These are phyloP conservation scores for Geosmithia flava DNA, from an alignment of 2,329 filamentous ascomycete genomes.

Conservation along the genomic window DNA sequence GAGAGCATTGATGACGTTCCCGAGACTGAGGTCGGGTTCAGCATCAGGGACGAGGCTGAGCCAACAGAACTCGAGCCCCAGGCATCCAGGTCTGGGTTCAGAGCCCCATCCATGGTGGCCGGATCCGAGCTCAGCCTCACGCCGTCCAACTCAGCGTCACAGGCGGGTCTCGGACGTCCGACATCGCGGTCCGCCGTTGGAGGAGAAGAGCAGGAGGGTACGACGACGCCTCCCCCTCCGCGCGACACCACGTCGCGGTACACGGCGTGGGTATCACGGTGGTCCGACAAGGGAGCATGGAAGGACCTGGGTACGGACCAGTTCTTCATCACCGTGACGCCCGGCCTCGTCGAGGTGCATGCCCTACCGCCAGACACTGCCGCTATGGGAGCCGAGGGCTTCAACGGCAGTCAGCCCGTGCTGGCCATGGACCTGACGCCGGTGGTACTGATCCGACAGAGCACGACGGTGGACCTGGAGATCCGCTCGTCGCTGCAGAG, in stretches of 20 bases:
- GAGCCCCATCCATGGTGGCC: conserved; percentile 17
- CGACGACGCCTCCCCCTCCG: conserved; percentile 22
- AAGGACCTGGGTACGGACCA: conserved; percentile 39
- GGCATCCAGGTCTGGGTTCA: conserved; percentile 16
- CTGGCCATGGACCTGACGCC: conserved; percentile 79
- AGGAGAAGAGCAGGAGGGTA: too few species aligned
- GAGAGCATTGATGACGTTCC: conserved; percentile 45
- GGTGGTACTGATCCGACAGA: conserved; percentile 77
- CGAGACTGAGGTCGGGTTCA: conserved; percentile 45
- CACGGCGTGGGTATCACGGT: conserved; percentile 46
- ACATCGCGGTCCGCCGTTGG: too few species aligned
- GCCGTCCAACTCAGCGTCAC: conserved; percentile 73
- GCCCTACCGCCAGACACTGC: conserved; percentile 14
- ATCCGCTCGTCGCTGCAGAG: conserved; percentile 75
- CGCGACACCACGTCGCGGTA: conserved; percentile 21
- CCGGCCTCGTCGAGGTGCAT: conserved; percentile 47
- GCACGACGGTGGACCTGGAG: conserved; percentile 86
- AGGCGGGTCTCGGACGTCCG: conserved; percentile 34
- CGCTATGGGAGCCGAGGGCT: neutral
- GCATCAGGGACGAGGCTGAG: conserved; percentile 25
- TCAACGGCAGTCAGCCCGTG: conserved; percentile 30
- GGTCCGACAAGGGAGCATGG: conserved; percentile 50
- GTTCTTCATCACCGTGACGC: conserved; percentile 42
- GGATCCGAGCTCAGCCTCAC: conserved; percentile 50
- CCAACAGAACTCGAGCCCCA: too few species aligned